A percentile compares a stretch with the other conserved stretches of the same genome.
phyloP scores from a whole-genome alignment of 2,329 filamentous ascomycete genomes.

The Microsporum ferrugineum region DNA sequence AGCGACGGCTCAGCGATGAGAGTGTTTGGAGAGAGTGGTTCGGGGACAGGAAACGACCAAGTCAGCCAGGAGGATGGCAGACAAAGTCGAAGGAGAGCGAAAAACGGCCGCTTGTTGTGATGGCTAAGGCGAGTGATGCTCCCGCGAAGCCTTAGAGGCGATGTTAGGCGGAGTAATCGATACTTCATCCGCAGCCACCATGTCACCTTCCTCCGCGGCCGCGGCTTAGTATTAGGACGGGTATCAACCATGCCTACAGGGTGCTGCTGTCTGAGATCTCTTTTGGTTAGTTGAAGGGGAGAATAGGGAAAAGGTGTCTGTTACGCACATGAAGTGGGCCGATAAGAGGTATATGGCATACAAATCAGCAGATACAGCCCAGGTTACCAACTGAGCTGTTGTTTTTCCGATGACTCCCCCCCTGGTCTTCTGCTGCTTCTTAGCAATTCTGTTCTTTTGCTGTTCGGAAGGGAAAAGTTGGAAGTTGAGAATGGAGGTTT shows the following conservation, averaged over 20 bases:
- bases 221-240: neutral
- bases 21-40: neutral
- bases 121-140: conserved; percentile 14
- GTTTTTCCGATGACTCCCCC: too few species aligned
- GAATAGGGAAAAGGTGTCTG: too few species aligned
- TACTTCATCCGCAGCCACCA: conserved; percentile 13
- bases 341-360: too few species aligned
- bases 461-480: too few species aligned
- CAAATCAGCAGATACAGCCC: too few species aligned
- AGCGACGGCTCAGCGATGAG: conserved; percentile 7
- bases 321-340: too few species aligned
- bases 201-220: conserved; percentile 7
- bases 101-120: conserved; percentile 11
- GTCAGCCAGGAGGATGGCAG: conserved; percentile 8
- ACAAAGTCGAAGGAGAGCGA: conserved; percentile 14
- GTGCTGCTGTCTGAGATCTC: too few species aligned
- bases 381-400: too few species aligned
- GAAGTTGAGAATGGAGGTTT: too few species aligned
- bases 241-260: neutral
- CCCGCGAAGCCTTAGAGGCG: conserved; percentile 12
- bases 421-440: too few species aligned
- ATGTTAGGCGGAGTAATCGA: conserved; percentile 3
- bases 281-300: too few species aligned
- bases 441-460: too few species aligned
- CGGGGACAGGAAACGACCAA: conserved; percentile 11